phyloP scores from a whole-genome alignment of 441 rosid species.

The Arabidopsis hybrid region DNA sequence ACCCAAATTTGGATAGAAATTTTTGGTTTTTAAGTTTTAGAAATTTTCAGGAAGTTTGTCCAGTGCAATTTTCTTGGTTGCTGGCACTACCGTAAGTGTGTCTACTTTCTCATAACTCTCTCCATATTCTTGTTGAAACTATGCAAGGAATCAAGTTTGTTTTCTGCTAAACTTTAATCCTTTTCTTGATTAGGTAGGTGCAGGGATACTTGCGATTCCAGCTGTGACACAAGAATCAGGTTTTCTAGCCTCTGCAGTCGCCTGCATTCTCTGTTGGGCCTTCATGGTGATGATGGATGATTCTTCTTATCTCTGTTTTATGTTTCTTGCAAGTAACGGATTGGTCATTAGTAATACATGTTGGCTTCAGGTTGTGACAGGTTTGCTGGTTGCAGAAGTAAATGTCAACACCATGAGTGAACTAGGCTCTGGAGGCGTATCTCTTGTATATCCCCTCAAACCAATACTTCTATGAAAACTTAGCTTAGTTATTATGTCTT shows the following conservation, averaged over 20 bases:
- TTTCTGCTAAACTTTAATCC: neutral
- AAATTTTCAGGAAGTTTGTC: slow-evolving; percentile 75
- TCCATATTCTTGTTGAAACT: neutral
- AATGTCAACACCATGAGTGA: slow-evolving; percentile 93
- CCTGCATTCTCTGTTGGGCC: slow-evolving; percentile 82
- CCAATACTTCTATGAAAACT: neutral
- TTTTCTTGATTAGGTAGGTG: slow-evolving; percentile 67
- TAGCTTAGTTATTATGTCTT: neutral
- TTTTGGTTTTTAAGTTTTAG: slow-evolving; percentile 12
- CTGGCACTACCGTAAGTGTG: slow-evolving; percentile 76
- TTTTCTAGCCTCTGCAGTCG: slow-evolving; percentile 82
- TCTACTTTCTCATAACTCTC: neutral
- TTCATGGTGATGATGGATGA: slow-evolving; percentile 63
- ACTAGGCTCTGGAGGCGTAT: slow-evolving; percentile 92
- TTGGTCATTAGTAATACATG: neutral
- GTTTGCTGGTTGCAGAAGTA: slow-evolving; percentile 91
- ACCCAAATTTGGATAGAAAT: neutral
- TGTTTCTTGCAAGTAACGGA: neutral
- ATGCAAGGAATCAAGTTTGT: slow-evolving; percentile 5
- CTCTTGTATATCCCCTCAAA: slow-evolving; percentile 59
- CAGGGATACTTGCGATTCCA: slow-evolving; percentile 95
- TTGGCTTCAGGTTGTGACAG: slow-evolving; percentile 75
- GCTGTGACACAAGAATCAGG: slow-evolving; percentile 94
- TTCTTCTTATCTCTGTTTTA: neutral
- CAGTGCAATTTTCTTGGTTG: slow-evolving; percentile 82